A percentile compares a stretch with the other conserved stretches of the same genome.
phyloP scores from a whole-genome alignment of 352 stramenopile species.

The Globisporangium abappressorium region DNA sequence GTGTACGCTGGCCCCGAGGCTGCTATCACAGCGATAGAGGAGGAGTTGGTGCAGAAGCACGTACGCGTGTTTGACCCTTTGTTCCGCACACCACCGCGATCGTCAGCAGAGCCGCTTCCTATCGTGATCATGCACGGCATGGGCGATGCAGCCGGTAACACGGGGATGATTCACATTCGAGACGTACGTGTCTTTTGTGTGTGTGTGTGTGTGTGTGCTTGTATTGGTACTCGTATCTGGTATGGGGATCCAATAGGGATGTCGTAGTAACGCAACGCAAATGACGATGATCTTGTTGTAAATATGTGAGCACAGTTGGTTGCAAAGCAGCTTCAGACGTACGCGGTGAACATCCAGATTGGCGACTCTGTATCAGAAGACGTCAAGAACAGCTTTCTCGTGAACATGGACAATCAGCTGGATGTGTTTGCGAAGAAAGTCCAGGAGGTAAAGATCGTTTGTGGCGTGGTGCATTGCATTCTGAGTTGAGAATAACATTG shows the following conservation, averaged over 20 bases:
- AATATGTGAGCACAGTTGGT: conserved; percentile 35
- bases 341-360: conserved; percentile 88
- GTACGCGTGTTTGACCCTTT: conserved; percentile 32
- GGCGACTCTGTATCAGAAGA: conserved; percentile 81
- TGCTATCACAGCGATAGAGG: not conserved
- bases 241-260: not conserved
- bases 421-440: conserved; percentile 89
- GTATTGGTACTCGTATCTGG: not conserved
- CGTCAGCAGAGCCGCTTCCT: conserved; percentile 30
- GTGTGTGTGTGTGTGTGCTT: not conserved
- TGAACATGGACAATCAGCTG: conserved; percentile 91
- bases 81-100: conserved; percentile 15
- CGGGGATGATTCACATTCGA: conserved; percentile 84
- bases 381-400: conserved; percentile 92
- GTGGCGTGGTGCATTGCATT: not conserved
- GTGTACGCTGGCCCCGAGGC: conserved; percentile 28
- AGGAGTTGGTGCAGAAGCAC: conserved; percentile 3
- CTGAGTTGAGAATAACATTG: not conserved
- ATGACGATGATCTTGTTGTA: not conserved
- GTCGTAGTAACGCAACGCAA: not conserved
- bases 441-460: conserved; percentile 34
- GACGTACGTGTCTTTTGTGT: conserved; percentile 33
- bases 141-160: conserved; percentile 91
- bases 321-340: conserved; percentile 75
- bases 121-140: conserved; percentile 93